phyloP scores from a whole-genome alignment of 2,329 filamentous ascomycete genomes.

The Fusarium haematococcum region DNA sequence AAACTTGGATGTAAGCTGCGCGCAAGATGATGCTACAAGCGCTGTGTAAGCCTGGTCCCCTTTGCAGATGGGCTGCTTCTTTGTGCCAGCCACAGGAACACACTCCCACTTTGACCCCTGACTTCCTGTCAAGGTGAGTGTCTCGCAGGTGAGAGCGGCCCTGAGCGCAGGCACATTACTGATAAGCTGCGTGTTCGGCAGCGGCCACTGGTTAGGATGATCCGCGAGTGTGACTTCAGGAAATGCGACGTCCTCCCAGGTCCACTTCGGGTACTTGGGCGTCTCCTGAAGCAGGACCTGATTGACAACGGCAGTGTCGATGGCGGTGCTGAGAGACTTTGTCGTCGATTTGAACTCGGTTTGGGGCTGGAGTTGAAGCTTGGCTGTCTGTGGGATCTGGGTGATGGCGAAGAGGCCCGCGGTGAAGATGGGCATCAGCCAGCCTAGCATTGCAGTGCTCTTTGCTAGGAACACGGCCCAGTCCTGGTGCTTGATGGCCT shows the following conservation, averaged over 20 bases:
- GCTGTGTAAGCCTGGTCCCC: constrained; percentile 29
- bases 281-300: constrained; percentile 34
- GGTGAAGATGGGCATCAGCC: constrained; percentile 45
- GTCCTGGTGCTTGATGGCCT: constrained; percentile 40
- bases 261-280: constrained; percentile 44
- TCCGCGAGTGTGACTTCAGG: constrained; percentile 34
- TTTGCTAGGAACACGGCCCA: constrained; percentile 47
- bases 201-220: constrained; percentile 33
- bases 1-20: constrained; percentile 29
- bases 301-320: constrained; percentile 30
- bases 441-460: constrained; percentile 42
- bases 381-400: constrained; percentile 29
- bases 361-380: constrained; percentile 37
- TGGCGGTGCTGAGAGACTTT: constrained; percentile 22
- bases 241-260: constrained; percentile 42
- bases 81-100: constrained; percentile 24
- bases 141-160: constrained; percentile 38
- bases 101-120: constrained; percentile 35
- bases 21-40: constrained; percentile 39
- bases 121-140: constrained; percentile 25
- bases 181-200: constrained; percentile 39
- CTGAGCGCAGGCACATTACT: constrained; percentile 33
- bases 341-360: constrained; percentile 39
- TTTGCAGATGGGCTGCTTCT: constrained; percentile 33
- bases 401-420: constrained; percentile 43